These are phyloP conservation scores for Globisporangium orthogonon DNA, from an alignment of 352 stramenopile species.

Conservation along the genomic window DNA sequence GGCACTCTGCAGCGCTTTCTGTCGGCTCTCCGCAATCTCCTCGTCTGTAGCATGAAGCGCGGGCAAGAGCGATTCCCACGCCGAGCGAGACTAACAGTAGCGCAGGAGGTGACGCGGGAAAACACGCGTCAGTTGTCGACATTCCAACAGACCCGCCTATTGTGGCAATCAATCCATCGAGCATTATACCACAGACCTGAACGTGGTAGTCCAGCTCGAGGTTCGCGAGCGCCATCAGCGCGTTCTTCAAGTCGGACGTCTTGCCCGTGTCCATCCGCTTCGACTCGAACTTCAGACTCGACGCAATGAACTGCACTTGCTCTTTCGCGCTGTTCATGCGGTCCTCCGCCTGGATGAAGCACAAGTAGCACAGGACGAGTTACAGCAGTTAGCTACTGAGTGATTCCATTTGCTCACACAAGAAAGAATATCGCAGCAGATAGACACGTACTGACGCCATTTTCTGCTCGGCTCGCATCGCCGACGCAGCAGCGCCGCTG, in stretches of 20 bases:
- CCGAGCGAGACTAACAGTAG: conserved; percentile 38
- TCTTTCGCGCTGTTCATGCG: conserved; percentile 84
- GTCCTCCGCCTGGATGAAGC: conserved; percentile 51
- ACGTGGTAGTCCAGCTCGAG: conserved; percentile 78
- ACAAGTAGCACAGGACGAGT: background rate
- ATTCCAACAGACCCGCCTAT: too few relatives aligned
- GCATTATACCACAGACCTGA: conserved; percentile 27
- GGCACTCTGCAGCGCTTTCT: conserved; percentile 37
- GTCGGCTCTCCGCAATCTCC: conserved; percentile 51
- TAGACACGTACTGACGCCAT: conserved; percentile 60
- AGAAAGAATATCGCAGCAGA: background rate
- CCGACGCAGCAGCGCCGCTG: conserved; percentile 76
- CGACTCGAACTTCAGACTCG: conserved; percentile 80
- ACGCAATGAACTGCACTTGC: conserved; percentile 85
- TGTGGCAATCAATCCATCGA: background rate
- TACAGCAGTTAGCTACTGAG: background rate
- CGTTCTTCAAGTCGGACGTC: conserved; percentile 70
- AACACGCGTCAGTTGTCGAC: background rate
- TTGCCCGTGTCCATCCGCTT: conserved; percentile 80
- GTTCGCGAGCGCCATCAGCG: conserved; percentile 69
- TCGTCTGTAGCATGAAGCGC: conserved; percentile 48
- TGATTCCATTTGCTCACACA: background rate
- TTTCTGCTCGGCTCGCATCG: conserved; percentile 85
- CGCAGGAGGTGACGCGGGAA: background rate
- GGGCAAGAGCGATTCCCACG: conserved; percentile 70